Evolutionary conservation across 148 eudicot species (phyloP), one percentile per base, ranked within the genome.

Genomic region (Oxyria digyna): DNA sequence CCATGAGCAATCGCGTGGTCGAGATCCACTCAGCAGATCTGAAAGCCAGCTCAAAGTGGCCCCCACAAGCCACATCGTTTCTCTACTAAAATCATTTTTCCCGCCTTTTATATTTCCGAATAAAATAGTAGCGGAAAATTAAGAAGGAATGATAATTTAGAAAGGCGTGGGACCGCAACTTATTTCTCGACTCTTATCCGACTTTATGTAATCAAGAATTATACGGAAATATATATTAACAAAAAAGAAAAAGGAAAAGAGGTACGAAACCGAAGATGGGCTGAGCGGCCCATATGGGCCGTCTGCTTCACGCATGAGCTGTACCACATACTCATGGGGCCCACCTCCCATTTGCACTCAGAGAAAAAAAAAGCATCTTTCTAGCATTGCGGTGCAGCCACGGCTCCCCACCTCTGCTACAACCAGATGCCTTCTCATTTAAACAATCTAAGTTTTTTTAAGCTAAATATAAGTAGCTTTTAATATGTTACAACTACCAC

Each of bases 331-430:
- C 32, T 8, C 32, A 24, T 24, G 62, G 62, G 31, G 15, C 62
- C 62, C 62, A 54, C 62, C 6, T 35, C 31, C 13, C 31, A 9
- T 12, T 9, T 23, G 31, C 62, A 54, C 62, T 54, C 31, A 45
- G 18, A 54, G 10, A 54, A 31, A 17, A 52, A 59, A 37, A 59
- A 59, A 67, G 75, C 78, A 67, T 71, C 72, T 62, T 42, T 68
- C 40, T 20, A 45, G 78, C 81, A 75, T 75, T 75, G 68, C 78
- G 78, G 76, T 79, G 71, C 71, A 68, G 81, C 73, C 75, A 78
- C 78, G 81, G 71, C 78, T 75, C 75, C 48, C 69, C 82, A 59
- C 65, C 65, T 59, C 65, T 59, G 65, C 18, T 59, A 31, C 65
- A 59, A 27, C 20, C n/a, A 59, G 65, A 27, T 59, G 38, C 65